These are phyloP conservation scores for Adenanthera pavonina DNA, from an alignment of 306 rosid species.

Conservation along the genomic window DNA sequence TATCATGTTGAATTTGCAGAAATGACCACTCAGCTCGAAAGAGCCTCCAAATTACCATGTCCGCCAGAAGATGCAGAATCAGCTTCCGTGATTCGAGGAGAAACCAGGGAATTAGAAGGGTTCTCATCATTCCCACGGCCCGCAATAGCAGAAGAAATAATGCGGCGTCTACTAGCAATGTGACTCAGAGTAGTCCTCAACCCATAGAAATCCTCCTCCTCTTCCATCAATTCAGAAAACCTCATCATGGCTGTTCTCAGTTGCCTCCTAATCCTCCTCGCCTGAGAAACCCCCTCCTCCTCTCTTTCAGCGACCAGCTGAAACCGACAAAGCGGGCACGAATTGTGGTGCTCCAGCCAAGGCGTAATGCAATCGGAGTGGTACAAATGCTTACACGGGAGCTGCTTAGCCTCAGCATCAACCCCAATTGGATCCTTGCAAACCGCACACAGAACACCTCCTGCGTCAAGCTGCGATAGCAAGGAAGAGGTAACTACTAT, in stretches of 20 bases:
- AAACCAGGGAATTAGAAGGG: not conserved
- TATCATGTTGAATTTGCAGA: conserved; percentile 22
- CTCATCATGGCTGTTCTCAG: conserved; percentile 44
- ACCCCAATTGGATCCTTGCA: conserved; percentile 64
- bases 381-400: conserved; percentile 79
- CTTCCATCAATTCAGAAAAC: conserved; percentile 52
- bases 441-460: conserved; percentile 66
- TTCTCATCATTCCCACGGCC: conserved; percentile 13
- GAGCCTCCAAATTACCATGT: conserved; percentile 30
- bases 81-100: conserved; percentile 30
- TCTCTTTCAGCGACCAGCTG: conserved; percentile 40
- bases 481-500: conserved; percentile 44
- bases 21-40: conserved; percentile 1
- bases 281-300: conserved; percentile 35
- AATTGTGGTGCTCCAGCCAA: conserved; percentile 67
- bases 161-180: conserved; percentile 63
- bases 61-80: conserved; percentile 19
- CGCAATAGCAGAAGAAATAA: conserved; percentile 21
- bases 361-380: conserved; percentile 85
- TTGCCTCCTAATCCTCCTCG: conserved; percentile 39
- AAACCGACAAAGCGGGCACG: conserved; percentile 87
- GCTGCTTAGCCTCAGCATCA: conserved; percentile 61
- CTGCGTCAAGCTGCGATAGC: conserved; percentile 45
- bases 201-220: conserved; percentile 61
- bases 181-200: conserved; percentile 60